These are phyloP conservation scores for Sporopachydermia quercuum DNA, from an alignment of 805 yeast genomes.

Conservation along the genomic window DNA sequence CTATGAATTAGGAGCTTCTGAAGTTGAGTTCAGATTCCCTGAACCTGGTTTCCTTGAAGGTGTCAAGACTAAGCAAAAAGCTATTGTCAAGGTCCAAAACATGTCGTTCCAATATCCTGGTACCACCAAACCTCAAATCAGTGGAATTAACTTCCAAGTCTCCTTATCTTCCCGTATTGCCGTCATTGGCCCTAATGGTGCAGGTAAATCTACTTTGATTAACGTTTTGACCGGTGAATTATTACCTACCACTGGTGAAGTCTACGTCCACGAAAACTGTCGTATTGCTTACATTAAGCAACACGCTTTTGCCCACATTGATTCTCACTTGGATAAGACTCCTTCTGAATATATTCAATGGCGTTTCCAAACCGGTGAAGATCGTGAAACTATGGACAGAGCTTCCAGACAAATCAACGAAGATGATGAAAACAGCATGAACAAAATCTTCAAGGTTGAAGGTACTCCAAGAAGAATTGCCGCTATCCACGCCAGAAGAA, in stretches of 20 bases:
- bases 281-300: constrained; percentile 99
- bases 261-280: constrained; percentile 98
- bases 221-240: constrained; percentile 99
- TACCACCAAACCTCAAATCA: constrained; percentile 89
- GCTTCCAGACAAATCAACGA: constrained; percentile 98
- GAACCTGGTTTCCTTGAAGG: constrained; percentile 99
- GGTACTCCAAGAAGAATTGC: constrained; percentile 96
- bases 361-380: constrained; percentile 99
- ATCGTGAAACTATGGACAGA: constrained; percentile 99
- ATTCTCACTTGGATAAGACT: constrained; percentile 96
- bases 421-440: constrained; percentile 94
- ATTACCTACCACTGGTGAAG: constrained; percentile 96
- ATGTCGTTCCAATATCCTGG: constrained; percentile 99
- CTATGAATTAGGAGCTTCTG: constrained; percentile 98
- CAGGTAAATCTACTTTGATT: constrained; percentile 98
- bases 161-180: constrained; percentile 99
- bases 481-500: constrained; percentile 92
- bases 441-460: constrained; percentile 98
- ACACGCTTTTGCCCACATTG: constrained; percentile 99
- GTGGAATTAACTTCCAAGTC: constrained; percentile 93
- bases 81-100: constrained; percentile 93
- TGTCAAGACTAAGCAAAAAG: constrained; percentile 99
- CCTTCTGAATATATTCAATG: constrained; percentile 99
- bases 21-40: constrained; percentile 93
- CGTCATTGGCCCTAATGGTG: constrained; percentile 99